phyloP scores from a whole-genome alignment of 1,284 basidiomycete species.

The Leccinum angustisporum region DNA sequence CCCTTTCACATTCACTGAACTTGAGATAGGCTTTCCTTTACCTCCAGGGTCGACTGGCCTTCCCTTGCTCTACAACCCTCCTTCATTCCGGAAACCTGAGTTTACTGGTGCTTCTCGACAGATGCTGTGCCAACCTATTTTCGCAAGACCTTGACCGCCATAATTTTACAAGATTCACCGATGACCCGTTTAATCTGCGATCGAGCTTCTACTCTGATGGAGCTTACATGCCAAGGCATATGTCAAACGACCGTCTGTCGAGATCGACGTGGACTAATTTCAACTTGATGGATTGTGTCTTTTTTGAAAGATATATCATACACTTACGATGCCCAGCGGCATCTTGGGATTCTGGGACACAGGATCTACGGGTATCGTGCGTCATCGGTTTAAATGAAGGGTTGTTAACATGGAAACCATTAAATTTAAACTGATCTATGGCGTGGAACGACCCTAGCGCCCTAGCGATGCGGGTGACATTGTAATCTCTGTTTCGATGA shows the following conservation, averaged over 20 bases:
- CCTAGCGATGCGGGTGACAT: neutral
- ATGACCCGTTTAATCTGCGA: neutral
- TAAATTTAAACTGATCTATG: neutral
- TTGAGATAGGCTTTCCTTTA: constrained; percentile 15
- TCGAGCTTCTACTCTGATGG: neutral
- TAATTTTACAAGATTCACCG: neutral
- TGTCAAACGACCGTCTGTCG: neutral
- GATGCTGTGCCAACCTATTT: neutral
- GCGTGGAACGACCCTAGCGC: neutral
- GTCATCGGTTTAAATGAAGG: neutral
- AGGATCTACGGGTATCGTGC: neutral
- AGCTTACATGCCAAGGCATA: neutral
- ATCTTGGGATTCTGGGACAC: neutral
- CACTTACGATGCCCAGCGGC: neutral
- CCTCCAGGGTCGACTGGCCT: constrained; percentile 24
- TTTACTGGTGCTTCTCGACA: neutral
- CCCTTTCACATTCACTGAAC: constrained; percentile 2
- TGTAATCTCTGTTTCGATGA: neutral
- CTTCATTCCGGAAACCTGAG: constrained; percentile 16
- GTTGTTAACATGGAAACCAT: neutral
- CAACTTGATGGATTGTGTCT: neutral
- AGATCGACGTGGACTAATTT: neutral
- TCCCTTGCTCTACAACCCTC: constrained; percentile 25
- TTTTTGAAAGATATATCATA: neutral
- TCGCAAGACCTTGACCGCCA: neutral